Conservation (phyloP, 108 stramenopile genomes). For the Skeletonema potamos region DNA sequence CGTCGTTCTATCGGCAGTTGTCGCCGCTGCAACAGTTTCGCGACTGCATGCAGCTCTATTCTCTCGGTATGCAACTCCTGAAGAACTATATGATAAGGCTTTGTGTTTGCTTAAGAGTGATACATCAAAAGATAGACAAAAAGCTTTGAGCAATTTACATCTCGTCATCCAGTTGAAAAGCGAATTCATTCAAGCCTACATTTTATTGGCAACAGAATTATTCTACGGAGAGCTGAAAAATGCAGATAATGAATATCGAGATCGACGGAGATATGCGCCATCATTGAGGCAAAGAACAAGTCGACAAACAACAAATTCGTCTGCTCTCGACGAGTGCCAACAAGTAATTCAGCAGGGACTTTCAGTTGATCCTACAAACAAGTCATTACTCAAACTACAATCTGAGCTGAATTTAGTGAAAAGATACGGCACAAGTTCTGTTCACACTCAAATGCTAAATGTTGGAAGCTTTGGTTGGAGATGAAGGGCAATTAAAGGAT, state of each 20-base stretch:
- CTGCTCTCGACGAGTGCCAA: conserved; percentile 9
- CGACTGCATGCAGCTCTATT: neutral
- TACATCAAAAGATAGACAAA: neutral
- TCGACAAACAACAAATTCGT: neutral
- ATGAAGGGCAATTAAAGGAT: neutral
- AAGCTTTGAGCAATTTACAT: conserved; percentile 14
- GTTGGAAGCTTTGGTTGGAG: conserved; percentile 25
- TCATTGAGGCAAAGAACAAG: neutral
- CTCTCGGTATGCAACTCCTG: conserved; percentile 19
- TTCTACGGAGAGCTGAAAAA: conserved; percentile 20
- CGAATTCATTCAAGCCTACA: neutral
- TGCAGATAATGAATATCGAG: neutral
- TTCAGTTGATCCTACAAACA: conserved; percentile 3
- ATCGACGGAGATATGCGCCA: neutral
- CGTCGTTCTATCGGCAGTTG: conserved; percentile 4
- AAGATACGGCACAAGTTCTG: conserved; percentile 5
- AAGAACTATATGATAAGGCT: conserved; percentile 26
- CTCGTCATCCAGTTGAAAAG: conserved; percentile 16
- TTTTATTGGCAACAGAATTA: conserved; percentile 15
- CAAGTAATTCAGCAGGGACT: conserved; percentile 16
- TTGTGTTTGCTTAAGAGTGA: neutral
- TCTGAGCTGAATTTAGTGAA: conserved; percentile 16
- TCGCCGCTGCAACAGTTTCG: neutral
- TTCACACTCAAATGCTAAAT: conserved; percentile 22
- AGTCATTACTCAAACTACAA: conserved; percentile 15